Evolutionary conservation across 179 eudicot species (phyloP).

Genomic region (Nepenthes alata): DNA sequence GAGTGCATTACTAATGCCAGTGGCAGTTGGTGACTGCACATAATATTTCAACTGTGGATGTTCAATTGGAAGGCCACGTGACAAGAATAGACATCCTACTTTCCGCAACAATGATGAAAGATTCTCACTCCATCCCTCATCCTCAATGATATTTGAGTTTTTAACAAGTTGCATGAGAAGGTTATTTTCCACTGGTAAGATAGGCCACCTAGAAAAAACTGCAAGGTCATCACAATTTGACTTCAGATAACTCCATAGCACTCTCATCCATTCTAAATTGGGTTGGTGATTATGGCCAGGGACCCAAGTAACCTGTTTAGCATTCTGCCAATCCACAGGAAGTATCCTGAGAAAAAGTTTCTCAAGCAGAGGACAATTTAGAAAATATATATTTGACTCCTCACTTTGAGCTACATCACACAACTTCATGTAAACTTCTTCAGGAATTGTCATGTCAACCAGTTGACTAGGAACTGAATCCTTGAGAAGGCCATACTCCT

Average conservation of each 20-base stretch:
- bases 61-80: conserved; percentile 52
- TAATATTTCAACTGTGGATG: conserved; percentile 60
- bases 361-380: conserved; percentile 76
- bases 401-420: conserved; percentile 66
- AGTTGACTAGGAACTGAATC: conserved; percentile 67
- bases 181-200: conserved; percentile 78
- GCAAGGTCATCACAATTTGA: conserved; percentile 66
- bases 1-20: conserved; percentile 73
- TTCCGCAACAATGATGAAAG: conserved; percentile 69
- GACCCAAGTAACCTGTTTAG: conserved; percentile 72
- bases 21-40: conserved; percentile 79
- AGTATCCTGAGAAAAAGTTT: conserved; percentile 61
- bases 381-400: conserved; percentile 63
- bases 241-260: conserved; percentile 69
- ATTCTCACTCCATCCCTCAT: conserved; percentile 99
- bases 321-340: conserved; percentile 84
- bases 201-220: conserved; percentile 85
- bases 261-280: conserved; percentile 75
- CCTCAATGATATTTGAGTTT: conserved; percentile 78
- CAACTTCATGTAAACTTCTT: conserved; percentile 51
- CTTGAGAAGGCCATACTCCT: conserved; percentile 80
- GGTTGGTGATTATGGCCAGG: conserved; percentile 80
- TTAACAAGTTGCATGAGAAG: conserved; percentile 65
- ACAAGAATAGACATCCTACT: conserved; percentile 78
- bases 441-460: conserved; percentile 64